These are phyloP conservation scores for Sutorius eximius DNA, from an alignment of 1,284 basidiomycete species.

Conservation along the genomic window DNA sequence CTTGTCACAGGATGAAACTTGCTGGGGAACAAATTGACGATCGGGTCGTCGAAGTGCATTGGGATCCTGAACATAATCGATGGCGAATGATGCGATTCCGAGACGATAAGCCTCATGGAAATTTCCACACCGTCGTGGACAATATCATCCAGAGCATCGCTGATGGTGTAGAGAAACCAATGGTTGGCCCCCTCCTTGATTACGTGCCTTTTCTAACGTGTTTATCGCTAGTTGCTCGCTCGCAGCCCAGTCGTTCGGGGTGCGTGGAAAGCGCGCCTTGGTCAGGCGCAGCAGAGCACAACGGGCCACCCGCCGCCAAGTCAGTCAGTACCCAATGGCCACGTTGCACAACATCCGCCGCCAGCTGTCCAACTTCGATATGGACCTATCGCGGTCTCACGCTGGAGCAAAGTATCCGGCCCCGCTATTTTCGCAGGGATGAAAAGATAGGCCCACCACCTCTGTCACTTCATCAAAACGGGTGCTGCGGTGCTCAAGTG, in stretches of 20 bases:
- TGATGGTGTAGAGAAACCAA: constrained; percentile 87
- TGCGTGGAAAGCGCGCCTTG: constrained; percentile 62
- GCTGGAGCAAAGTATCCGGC: constrained; percentile 72
- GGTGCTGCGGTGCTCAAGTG: constrained; percentile 6
- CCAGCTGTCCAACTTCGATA: constrained; percentile 50
- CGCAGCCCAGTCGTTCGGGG: constrained; percentile 59
- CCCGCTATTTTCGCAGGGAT: constrained; percentile 61
- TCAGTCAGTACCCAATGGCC: constrained; percentile 24
- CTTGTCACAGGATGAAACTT: constrained; percentile 69
- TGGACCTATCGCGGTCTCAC: constrained; percentile 60
- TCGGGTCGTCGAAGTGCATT: constrained; percentile 90
- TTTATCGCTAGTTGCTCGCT: constrained; percentile 54
- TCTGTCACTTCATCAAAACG: constrained; percentile 3
- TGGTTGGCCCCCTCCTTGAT: constrained; percentile 47
- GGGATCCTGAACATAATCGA: constrained; percentile 65
- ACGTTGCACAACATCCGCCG: constrained; percentile 18
- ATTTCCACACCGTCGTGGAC: constrained; percentile 79
- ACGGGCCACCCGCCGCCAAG: constrained; percentile 14
- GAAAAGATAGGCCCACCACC: constrained; percentile 47
- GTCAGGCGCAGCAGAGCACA: constrained; percentile 31
- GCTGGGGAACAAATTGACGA: constrained; percentile 90
- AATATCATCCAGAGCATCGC: constrained; percentile 86
- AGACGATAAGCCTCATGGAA: constrained; percentile 89
- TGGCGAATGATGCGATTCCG: constrained; percentile 93
- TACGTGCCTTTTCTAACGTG: constrained; percentile 7